phyloP scores from a whole-genome alignment of 257 asterid species.

The Misopates orontium region DNA sequence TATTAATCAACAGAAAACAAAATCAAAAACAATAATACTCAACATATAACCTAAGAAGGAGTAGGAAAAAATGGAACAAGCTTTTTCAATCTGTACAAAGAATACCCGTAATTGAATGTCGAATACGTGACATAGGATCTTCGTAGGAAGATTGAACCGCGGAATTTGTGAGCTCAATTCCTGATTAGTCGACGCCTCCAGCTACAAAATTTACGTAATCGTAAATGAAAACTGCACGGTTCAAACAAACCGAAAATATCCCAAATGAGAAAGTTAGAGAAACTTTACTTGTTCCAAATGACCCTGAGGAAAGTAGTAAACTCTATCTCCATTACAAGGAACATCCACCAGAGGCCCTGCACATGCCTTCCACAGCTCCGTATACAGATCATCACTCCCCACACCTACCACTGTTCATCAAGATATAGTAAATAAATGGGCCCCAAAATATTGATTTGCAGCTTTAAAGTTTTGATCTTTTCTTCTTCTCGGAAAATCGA shows the following conservation, averaged over 20 bases:
- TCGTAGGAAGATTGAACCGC: conserved; percentile 64
- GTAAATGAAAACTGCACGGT: conserved; percentile 11
- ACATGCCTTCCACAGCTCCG: conserved; percentile 83
- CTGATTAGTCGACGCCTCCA: conserved; percentile 83
- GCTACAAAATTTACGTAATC: conserved; percentile 40
- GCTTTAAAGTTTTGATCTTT: too few species aligned
- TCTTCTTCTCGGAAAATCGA: too few species aligned
- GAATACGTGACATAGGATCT: conserved; percentile 73
- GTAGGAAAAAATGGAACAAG: background rate
- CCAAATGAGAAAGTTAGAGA: background rate
- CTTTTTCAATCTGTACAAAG: background rate
- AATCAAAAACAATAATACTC: background rate
- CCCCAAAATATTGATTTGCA: too few species aligned
- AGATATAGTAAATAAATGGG: too few species aligned
- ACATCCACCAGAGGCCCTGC: conserved; percentile 85
- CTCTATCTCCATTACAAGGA: conserved; percentile 60
- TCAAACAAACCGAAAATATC: background rate
- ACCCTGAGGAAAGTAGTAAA: conserved; percentile 86
- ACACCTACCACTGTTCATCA: conserved; percentile 36
- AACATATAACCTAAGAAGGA: background rate
- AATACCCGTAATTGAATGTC: conserved; percentile 57
- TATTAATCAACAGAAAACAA: conserved; percentile 12
- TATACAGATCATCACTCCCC: conserved; percentile 42
- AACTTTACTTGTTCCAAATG: conserved; percentile 73
- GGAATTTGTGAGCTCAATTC: conserved; percentile 62